Evolutionary conservation across 306 rosid genomes (phyloP).

Genomic region (Luffa aegyptiaca): DNA sequence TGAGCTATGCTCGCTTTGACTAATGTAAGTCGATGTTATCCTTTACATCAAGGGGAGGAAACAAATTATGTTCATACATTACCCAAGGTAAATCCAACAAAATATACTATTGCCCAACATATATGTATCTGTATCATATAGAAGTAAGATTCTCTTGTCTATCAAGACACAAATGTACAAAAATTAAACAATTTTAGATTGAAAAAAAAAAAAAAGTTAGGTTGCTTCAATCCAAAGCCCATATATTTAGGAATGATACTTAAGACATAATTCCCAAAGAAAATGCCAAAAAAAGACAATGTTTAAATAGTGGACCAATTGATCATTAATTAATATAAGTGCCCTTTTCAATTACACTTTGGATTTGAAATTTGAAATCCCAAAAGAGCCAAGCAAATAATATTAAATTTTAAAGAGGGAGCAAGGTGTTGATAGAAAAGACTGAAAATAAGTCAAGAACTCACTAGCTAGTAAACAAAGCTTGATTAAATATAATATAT

Average conservation of each 20-base stretch:
- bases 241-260: slow-evolving; percentile 1
- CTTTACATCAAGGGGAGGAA: background rate
- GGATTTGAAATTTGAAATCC: slow-evolving; percentile 4
- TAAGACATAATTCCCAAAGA: background rate
- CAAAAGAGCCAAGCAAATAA: background rate
- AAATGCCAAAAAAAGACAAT: slow-evolving; percentile 6
- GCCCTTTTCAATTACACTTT: background rate
- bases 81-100: background rate
- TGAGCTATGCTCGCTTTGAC: too few relatives aligned
- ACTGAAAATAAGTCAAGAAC: background rate
- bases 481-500: background rate
- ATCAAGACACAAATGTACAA: background rate
- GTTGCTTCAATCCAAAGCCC: background rate
- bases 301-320: background rate
- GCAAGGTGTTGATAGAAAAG: background rate
- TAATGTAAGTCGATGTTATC: background rate
- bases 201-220: background rate
- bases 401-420: background rate
- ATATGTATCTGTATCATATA: background rate
- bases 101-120: background rate
- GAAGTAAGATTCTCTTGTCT: background rate
- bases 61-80: background rate
- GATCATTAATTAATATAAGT: background rate
- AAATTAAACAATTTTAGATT: background rate
- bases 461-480: background rate